phyloP scores from a whole-genome alignment of 1,139 yeast genomes.

The Saccharomyces pastorianus region DNA sequence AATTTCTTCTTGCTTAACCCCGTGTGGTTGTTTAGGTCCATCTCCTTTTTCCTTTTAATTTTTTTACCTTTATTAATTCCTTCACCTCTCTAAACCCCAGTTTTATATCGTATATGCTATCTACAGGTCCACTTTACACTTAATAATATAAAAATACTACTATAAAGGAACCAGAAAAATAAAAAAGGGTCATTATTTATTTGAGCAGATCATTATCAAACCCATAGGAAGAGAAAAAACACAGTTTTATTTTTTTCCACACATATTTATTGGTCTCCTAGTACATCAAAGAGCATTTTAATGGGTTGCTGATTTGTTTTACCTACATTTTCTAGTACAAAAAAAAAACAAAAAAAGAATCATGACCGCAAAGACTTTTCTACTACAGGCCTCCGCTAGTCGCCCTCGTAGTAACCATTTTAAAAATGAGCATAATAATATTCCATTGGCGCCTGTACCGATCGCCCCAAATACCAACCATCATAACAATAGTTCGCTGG shows the following conservation, averaged over 20 bases:
- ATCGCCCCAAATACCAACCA: slow-evolving; percentile 4
- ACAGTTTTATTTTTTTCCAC: neutral
- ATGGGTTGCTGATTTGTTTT: neutral
- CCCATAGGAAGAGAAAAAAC: neutral
- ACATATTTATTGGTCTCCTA: neutral
- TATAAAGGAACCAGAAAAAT: neutral
- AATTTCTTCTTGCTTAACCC: neutral
- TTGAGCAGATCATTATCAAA: neutral
- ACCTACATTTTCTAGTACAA: neutral
- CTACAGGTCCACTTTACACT: neutral
- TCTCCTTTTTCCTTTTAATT: neutral
- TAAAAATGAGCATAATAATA: neutral
- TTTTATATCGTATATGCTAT: neutral
- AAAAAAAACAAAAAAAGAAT: neutral
- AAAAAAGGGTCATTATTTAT: neutral
- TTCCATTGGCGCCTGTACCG: slow-evolving; percentile 3
- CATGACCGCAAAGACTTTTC: neutral
- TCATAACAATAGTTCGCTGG: neutral
- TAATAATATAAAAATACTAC: neutral
- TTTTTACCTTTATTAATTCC: neutral
- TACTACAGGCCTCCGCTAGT: neutral
- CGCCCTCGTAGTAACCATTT: neutral
- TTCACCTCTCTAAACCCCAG: neutral
- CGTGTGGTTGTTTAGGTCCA: neutral
- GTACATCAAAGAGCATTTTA: neutral